Conservation (phyloP, 2,329 filamentous ascomycete species). For the Hypoxylon sp. region DNA sequence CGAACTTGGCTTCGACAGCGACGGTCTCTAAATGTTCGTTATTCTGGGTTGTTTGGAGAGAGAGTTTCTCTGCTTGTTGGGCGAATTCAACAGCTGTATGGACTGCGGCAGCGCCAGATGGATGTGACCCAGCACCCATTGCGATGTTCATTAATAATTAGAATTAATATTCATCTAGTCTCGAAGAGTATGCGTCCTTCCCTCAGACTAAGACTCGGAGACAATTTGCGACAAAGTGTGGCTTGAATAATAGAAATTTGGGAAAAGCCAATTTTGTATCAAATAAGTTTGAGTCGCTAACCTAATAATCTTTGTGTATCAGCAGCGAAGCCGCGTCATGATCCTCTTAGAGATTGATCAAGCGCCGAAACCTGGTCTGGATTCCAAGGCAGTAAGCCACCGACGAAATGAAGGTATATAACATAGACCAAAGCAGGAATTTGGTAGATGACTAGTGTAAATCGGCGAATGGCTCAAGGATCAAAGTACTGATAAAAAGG, state of each 20-base stretch:
- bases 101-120: slow-evolving; percentile 51
- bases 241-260: slow-evolving; percentile 11
- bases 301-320: slow-evolving; percentile 18
- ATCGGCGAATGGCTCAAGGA: slow-evolving; percentile 27
- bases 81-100: slow-evolving; percentile 69
- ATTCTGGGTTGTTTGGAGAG: slow-evolving; percentile 56
- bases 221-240: slow-evolving; percentile 8
- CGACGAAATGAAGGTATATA: slow-evolving; percentile 38
- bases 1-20: slow-evolving; percentile 73
- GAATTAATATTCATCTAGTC: slow-evolving; percentile 25
- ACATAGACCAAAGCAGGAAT: slow-evolving; percentile 23
- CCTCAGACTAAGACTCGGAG: slow-evolving; percentile 6
- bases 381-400: slow-evolving; percentile 39
- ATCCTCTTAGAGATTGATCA: slow-evolving; percentile 10
- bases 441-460: slow-evolving; percentile 30
- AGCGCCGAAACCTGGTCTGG: slow-evolving; percentile 16
- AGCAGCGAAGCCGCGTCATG: slow-evolving; percentile 39
- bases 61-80: slow-evolving; percentile 72
- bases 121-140: slow-evolving; percentile 44
- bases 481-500: slow-evolving; percentile 34
- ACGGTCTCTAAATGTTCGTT: slow-evolving; percentile 58
- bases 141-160: slow-evolving; percentile 17
- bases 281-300: slow-evolving; percentile 6
- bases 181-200: background rate
- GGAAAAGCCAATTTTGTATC: slow-evolving; percentile 11